A percentile compares a stretch with the other conserved stretches of the same genome.
Evolutionary conservation across 805 yeast species (phyloP).

Genomic region (Schwanniomyces sp.): DNA sequence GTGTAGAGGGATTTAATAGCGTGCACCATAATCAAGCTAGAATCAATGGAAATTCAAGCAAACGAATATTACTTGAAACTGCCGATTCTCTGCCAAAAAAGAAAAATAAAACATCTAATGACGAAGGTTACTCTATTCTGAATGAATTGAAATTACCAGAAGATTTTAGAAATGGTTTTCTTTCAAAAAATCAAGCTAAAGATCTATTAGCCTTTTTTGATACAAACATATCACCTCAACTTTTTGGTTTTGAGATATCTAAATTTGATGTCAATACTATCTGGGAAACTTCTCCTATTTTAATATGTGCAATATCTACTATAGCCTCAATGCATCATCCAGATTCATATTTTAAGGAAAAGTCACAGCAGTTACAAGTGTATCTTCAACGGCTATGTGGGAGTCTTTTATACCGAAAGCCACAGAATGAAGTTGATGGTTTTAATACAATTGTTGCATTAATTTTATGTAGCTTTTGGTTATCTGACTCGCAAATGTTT

Average conservation of each 20-base stretch:
- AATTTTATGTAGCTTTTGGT: conserved; percentile 68
- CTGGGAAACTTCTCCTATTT: conserved; percentile 57
- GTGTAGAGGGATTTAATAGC: too few relatives aligned
- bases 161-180: conserved; percentile 32
- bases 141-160: background rate
- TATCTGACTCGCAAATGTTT: conserved; percentile 62
- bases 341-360: conserved; percentile 23
- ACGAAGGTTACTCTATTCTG: too few relatives aligned
- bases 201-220: conserved; percentile 54
- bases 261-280: conserved; percentile 47
- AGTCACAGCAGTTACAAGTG: conserved; percentile 24
- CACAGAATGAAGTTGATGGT: conserved; percentile 46
- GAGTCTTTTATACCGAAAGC: conserved; percentile 32
- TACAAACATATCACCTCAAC: conserved; percentile 56
- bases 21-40: background rate
- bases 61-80: background rate
- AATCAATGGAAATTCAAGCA: background rate
- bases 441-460: conserved; percentile 63
- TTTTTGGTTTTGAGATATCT: conserved; percentile 64
- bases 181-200: conserved; percentile 42
- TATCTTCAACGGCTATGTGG: conserved; percentile 36
- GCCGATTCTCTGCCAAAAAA: background rate
- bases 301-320: conserved; percentile 59
- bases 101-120: background rate
- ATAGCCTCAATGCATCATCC: conserved; percentile 66